A percentile compares a stretch with the other conserved stretches of the same genome.
Conservation (phyloP, 306 rosid genomes). For the Vicia villosa region DNA sequence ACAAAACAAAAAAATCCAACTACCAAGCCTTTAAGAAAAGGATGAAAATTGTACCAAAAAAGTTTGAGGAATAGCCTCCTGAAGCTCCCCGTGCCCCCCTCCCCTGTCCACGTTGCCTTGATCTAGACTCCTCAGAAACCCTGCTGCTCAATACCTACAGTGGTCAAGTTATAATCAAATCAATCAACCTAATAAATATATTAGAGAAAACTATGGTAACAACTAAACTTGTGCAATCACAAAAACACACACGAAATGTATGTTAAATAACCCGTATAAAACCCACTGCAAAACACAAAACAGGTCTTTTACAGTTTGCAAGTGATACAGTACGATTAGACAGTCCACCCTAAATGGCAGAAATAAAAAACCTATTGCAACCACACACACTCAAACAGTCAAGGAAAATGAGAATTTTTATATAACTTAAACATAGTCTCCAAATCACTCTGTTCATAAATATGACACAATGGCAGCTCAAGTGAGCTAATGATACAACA, state of each 20-base stretch:
- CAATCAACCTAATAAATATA: background rate
- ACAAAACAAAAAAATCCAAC: slow-evolving; percentile 9
- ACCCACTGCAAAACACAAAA: background rate
- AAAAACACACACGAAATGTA: background rate
- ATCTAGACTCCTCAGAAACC: slow-evolving; percentile 54
- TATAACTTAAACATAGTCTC: slow-evolving; percentile 27
- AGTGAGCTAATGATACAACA: background rate
- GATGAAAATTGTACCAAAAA: slow-evolving; percentile 35
- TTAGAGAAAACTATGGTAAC: background rate
- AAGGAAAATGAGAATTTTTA: background rate
- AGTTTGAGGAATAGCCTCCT: slow-evolving; percentile 53
- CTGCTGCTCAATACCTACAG: slow-evolving; percentile 54
- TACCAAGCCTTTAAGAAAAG: slow-evolving; percentile 13
- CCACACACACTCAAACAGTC: slow-evolving; percentile 8
- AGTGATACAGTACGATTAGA: slow-evolving; percentile 16
- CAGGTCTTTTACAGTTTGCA: background rate
- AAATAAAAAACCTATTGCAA: background rate
- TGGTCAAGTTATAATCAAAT: slow-evolving; percentile 19
- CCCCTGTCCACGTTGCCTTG: slow-evolving; percentile 51
- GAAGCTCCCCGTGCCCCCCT: slow-evolving; percentile 64
- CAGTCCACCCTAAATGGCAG: background rate
- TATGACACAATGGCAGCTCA: slow-evolving; percentile 26
- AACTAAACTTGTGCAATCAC: slow-evolving; percentile 7
- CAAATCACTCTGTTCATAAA: slow-evolving; percentile 16
- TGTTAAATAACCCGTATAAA: background rate